Conservation (phyloP, 2,329 filamentous ascomycete genomes). For the Penicillium sp. region DNA sequence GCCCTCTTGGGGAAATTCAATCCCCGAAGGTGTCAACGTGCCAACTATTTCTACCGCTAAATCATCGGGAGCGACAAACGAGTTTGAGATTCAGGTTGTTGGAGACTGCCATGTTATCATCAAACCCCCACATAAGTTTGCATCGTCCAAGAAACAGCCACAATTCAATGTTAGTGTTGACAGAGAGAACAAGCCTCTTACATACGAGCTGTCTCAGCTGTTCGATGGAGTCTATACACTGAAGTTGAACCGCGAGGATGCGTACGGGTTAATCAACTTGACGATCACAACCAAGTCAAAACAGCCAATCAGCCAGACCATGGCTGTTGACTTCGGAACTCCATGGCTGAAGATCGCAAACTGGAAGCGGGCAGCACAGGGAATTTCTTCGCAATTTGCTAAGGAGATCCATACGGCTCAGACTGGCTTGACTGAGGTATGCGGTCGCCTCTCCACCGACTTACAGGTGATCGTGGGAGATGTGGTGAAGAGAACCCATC, state of each 20-base stretch:
- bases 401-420: slow-evolving; percentile 41
- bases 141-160: slow-evolving; percentile 44
- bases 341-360: slow-evolving; percentile 48
- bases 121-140: slow-evolving; percentile 47
- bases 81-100: slow-evolving; percentile 54
- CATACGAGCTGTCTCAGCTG: slow-evolving; percentile 49
- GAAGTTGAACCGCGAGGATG: slow-evolving; percentile 50
- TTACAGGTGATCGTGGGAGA: slow-evolving; percentile 40
- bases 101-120: slow-evolving; percentile 55
- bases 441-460: slow-evolving; percentile 39
- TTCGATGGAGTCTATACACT: slow-evolving; percentile 56
- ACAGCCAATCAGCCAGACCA: slow-evolving; percentile 35
- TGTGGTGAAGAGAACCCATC: slow-evolving; percentile 36
- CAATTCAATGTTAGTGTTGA: slow-evolving; percentile 51
- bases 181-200: slow-evolving; percentile 41
- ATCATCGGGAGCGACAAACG: slow-evolving; percentile 32
- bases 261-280: slow-evolving; percentile 50
- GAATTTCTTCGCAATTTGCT: slow-evolving; percentile 35
- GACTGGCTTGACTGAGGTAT: slow-evolving; percentile 38
- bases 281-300: slow-evolving; percentile 44
- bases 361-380: slow-evolving; percentile 45
- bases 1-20: slow-evolving; percentile 19
- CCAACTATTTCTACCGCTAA: slow-evolving; percentile 24
- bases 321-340: slow-evolving; percentile 43
- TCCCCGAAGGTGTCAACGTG: slow-evolving; percentile 26